Evolutionary conservation across 768 basidiomycete genomes (phyloP), one percentile per base, ranked within the genome.

Genomic region (Kwoniella sp.): DNA sequence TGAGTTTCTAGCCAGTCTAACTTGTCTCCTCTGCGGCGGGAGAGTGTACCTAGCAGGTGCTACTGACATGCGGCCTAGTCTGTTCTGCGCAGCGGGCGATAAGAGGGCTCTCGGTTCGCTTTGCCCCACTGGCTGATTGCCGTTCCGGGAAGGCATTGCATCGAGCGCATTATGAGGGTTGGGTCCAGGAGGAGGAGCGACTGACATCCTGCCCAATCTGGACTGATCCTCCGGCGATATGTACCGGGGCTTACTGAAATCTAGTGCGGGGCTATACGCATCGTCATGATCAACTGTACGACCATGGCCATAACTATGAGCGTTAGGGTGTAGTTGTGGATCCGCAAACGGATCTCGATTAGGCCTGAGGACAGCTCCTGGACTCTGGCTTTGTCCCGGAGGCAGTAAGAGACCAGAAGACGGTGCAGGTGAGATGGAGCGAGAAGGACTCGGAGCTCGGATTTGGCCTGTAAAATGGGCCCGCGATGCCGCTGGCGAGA

Each of bases 141-240:
- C n/a, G n/a, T n/a, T n/a, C n/a, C n/a, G n/a, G n/a, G n/a, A n/a
- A n/a, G n/a, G n/a, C n/a, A n/a, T n/a, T n/a, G n/a, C n/a, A n/a
- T n/a, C n/a, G n/a, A n/a, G n/a, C n/a, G n/a, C n/a, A n/a, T n/a
- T n/a, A n/a, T n/a, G n/a, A n/a, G n/a, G n/a, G 50, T 41, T 26
- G 26, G 23, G 9, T 4, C 50, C 50, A 17, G 17, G 50, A 7
- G 74, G 60, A 2, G 72, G 55, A 1, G 73, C 76, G 11, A 74
- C 72, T 37, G 76, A 75, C 76, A 77, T 77, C 26, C 73, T 34
- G 2, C 76, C 76, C 30, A 77, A 54, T n/a, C 66, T 66, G 9
- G 73, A 63, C 26, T 72, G 72, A 31, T 66, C 67, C 23, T 58
- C 62, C 7, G 70, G 63, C 1, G 66, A 65, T 38, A 74, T 57